Conservation (phyloP, 768 basidiomycete species). For the Suillus variegatus region DNA sequence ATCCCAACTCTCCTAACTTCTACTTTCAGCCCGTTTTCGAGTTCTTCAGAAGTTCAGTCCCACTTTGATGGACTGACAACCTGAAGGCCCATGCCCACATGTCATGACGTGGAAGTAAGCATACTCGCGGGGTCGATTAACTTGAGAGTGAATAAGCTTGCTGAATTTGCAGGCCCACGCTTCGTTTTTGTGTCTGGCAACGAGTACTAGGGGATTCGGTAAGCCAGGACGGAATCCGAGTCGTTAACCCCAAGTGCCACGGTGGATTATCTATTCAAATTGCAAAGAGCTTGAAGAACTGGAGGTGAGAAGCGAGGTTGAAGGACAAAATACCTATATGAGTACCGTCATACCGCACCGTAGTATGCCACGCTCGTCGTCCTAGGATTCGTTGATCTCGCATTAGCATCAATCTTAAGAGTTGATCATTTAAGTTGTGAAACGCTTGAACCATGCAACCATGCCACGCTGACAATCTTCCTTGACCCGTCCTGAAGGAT, state of each 20-base stretch:
- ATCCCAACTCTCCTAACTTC: neutral
- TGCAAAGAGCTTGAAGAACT: neutral
- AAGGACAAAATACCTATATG: neutral
- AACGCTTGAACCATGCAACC: conserved; percentile 40
- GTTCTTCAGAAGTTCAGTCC: no score
- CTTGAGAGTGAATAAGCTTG: neutral
- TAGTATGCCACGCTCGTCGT: neutral
- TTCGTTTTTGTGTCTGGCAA: neutral
- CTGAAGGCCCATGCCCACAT: neutral
- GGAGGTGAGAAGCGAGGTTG: neutral
- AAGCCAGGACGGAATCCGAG: neutral
- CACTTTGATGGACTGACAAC: neutral
- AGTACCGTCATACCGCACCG: neutral
- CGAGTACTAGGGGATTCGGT: neutral
- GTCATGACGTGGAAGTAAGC: neutral
- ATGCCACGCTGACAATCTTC: conserved; percentile 49
- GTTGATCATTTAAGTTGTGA: conserved; percentile 11
- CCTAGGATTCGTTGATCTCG: neutral
- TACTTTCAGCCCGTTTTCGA: neutral
- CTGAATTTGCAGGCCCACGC: neutral
- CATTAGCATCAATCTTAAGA: neutral
- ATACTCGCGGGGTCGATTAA: neutral
- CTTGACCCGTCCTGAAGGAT: conserved; percentile 40
- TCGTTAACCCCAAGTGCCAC: neutral
- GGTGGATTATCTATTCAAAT: neutral